A percentile compares a stretch with the other conserved stretches of the same genome.
Conservation (phyloP, 345 rosid species). For the Moricandia moricandioides region DNA sequence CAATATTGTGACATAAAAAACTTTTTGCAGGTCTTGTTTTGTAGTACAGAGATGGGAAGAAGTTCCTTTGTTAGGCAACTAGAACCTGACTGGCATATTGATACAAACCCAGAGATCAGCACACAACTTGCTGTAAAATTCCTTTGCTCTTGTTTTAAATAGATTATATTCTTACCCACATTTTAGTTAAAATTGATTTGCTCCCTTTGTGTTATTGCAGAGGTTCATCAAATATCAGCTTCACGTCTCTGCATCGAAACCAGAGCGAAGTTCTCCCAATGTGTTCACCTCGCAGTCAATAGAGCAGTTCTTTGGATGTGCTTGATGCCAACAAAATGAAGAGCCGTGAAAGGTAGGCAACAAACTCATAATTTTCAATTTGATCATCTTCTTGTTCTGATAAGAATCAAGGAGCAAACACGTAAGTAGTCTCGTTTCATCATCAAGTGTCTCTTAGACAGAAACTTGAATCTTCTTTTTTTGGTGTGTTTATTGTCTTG, state of each 20-base stretch:
- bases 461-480: neutral
- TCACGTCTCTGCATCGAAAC: slow-evolving; percentile 57
- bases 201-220: slow-evolving; percentile 38
- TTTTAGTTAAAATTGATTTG: neutral
- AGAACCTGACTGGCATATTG: slow-evolving; percentile 99
- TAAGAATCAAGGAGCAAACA: neutral
- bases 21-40: slow-evolving; percentile 78
- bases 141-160: neutral
- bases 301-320: slow-evolving; percentile 83
- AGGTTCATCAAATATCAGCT: slow-evolving; percentile 95
- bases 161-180: neutral
- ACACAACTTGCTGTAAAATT: slow-evolving; percentile 75
- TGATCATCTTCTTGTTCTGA: slow-evolving; percentile 4
- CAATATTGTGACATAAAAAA: slow-evolving; percentile 2
- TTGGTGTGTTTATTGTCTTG: neutral
- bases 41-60: slow-evolving; percentile 87
- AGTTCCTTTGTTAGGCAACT: slow-evolving; percentile 95
- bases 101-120: slow-evolving; percentile 69
- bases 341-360: slow-evolving; percentile 14
- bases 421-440: neutral
- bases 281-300: slow-evolving; percentile 73
- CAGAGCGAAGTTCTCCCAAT: slow-evolving; percentile 61
- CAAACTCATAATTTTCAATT: neutral
- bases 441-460: slow-evolving; percentile 3
- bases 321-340: slow-evolving; percentile 36